A percentile compares a stretch with the other conserved stretches of the same genome.
Conservation (phyloP, 495 filamentous ascomycete genomes). For the Podospora pseudocomata region DNA sequence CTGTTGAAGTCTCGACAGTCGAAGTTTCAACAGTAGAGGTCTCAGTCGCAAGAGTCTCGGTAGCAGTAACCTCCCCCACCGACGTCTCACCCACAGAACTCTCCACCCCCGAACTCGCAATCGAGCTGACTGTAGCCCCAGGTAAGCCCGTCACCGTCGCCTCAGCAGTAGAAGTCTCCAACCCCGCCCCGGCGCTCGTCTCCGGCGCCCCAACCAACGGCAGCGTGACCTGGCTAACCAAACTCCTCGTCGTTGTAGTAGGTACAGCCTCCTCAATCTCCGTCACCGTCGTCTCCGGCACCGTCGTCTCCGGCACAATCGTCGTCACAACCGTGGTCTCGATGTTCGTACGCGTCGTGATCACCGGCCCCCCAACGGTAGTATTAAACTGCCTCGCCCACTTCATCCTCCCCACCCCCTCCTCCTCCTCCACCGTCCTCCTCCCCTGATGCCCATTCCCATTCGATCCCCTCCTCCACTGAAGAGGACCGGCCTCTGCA, state of each 20-base stretch:
- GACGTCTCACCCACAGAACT: not conserved
- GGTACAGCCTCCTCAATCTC: not conserved
- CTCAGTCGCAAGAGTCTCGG: slow-evolving; percentile 3
- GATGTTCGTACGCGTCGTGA: not conserved
- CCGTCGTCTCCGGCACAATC: not conserved
- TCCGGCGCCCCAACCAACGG: not conserved
- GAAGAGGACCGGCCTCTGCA: slow-evolving; percentile 31
- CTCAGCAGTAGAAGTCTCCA: not conserved
- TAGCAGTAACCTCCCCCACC: not conserved
- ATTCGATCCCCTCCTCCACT: slow-evolving; percentile 1
- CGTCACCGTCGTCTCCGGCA: not conserved
- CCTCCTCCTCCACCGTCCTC: not conserved
- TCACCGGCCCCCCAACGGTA: not conserved
- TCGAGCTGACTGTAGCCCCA: not conserved
- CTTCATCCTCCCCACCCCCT: not conserved
- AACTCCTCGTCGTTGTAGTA: not conserved
- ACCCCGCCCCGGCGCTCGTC: not conserved
- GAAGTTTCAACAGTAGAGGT: not conserved
- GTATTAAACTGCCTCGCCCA: not conserved
- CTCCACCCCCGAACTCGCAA: not conserved
- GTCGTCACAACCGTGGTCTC: not conserved
- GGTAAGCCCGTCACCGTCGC: not conserved
- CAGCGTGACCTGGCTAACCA: not conserved
- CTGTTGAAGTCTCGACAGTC: not conserved
- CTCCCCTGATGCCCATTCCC: slow-evolving; percentile 11